These are phyloP conservation scores for Lentinus tigrinus DNA, from an alignment of 768 basidiomycete species.

Conservation along the genomic window DNA sequence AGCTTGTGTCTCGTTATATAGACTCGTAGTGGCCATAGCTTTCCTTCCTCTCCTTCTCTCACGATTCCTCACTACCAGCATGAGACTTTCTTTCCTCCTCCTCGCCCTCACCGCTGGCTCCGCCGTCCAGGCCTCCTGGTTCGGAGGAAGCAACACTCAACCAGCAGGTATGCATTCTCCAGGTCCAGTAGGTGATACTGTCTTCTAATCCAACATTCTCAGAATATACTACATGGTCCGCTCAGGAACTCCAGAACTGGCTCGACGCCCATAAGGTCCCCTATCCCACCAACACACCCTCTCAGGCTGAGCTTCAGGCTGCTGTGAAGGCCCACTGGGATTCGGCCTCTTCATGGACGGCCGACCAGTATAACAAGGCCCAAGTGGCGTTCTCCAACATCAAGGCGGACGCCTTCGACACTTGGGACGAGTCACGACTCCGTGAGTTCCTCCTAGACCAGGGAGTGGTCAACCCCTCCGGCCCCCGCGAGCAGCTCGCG, in stretches of 20 bases:
- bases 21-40: neutral
- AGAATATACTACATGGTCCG: conserved; percentile 57
- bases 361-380: conserved; percentile 61
- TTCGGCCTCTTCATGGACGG: conserved; percentile 45
- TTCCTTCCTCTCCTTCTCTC: conserved; percentile 4
- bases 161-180: conserved; percentile 30
- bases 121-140: conserved; percentile 32
- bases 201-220: conserved; percentile 21
- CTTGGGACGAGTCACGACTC: conserved; percentile 82
- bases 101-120: conserved; percentile 31
- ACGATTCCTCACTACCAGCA: conserved; percentile 13
- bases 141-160: conserved; percentile 25
- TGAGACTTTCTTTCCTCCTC: conserved; percentile 21
- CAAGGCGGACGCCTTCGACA: conserved; percentile 64
- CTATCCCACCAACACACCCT: conserved; percentile 37
- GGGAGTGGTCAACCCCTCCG: conserved; percentile 80
- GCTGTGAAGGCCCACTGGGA: conserved; percentile 67
- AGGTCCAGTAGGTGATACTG: neutral
- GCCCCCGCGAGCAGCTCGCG: conserved; percentile 76
- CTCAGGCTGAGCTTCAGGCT: conserved; percentile 29
- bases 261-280: conserved; percentile 64
- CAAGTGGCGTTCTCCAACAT: conserved; percentile 57
- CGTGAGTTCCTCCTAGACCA: conserved; percentile 85
- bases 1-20: neutral
- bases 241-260: conserved; percentile 63